Evolutionary conservation across 495 filamentous ascomycete genomes (phyloP), one percentile per base, ranked within the genome.

Genomic region (Physcia stellaris): DNA sequence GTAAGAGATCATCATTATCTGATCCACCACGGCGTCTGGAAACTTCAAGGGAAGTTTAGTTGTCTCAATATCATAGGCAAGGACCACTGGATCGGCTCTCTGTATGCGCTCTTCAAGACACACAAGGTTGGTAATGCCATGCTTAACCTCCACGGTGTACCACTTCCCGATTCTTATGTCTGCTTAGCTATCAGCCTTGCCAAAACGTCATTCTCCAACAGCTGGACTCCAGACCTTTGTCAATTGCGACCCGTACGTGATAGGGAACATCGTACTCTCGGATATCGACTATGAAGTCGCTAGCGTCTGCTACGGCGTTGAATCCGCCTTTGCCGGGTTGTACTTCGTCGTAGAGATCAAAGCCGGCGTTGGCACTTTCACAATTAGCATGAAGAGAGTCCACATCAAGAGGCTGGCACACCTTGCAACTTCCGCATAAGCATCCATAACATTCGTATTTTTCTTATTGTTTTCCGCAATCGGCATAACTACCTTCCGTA

Each of bases 1-100:
- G 62, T 96, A 99, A 12, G 92, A 96, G 49, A 99, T 92, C 90
- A 99, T 99, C 88, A 99, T 99, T 48, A 99, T 79, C 59, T 94
- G 90, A 61, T 99, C 90, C 46, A 94, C 78, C 2, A 83, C 68
- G 0, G 90, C 79, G 54, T 96, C 92, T n/a, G 90, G 90, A 53
- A 99, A 99, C 56, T 99, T 99, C 34, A 99, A 65, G 11, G 90
- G 90, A 24, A 93, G 67, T 49, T 99, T 99, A 3, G 85, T 92
- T 17, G 90, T 96, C 55, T 99, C 90, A 52, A 99, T 99, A 73
- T 99, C 90, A 61, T 75, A 99, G 10, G 90, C 90, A 64, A 99
- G 79, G 13, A 99, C 83, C 15, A 99, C 83, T 1, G 90, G 90
- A 52, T 99, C 90, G 10, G 90, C 84, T 58, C 81, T 77, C 43